Percentiles rank a stretch among this genome's conserved stretches.
Evolutionary conservation across 2,329 filamentous ascomycete species (phyloP).

Genomic region (Cercospora berteroae): DNA sequence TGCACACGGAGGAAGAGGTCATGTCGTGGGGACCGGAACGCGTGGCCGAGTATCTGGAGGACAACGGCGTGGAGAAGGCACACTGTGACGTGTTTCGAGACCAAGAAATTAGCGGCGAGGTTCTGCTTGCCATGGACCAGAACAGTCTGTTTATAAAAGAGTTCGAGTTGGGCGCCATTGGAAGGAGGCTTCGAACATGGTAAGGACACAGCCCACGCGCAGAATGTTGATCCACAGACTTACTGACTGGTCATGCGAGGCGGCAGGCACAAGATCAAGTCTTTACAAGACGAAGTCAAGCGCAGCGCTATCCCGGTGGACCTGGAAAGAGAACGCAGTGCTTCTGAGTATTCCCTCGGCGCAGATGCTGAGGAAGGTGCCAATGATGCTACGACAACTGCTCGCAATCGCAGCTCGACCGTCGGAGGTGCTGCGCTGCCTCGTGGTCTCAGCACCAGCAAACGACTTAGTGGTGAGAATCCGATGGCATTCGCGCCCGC

Average conservation of each 20-base stretch:
- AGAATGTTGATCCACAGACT: neutral
- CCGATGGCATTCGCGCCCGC: constrained; percentile 12
- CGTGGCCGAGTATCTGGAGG: constrained; percentile 86
- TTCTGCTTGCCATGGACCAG: constrained; percentile 91
- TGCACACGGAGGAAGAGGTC: constrained; percentile 72
- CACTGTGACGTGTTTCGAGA: constrained; percentile 94
- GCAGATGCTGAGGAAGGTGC: constrained; percentile 39
- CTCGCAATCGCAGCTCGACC: constrained; percentile 49
- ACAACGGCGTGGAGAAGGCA: constrained; percentile 76
- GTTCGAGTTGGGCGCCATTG: constrained; percentile 88
- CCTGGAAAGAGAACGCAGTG: constrained; percentile 35
- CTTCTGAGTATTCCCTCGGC: constrained; percentile 45
- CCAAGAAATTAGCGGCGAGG: constrained; percentile 93
- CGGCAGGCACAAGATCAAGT: constrained; percentile 74
- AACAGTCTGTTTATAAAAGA: constrained; percentile 93
- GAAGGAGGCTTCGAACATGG: constrained; percentile 87
- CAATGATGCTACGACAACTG: constrained; percentile 37
- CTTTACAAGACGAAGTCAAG: constrained; percentile 81
- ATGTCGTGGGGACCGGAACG: constrained; percentile 74
- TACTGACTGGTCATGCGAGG: neutral
- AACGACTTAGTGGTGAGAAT: constrained; percentile 23
- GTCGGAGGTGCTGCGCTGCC: constrained; percentile 30
- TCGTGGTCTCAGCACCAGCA: constrained; percentile 23
- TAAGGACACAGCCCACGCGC: neutral
- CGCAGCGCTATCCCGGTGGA: constrained; percentile 49